These are phyloP conservation scores for Talaromyces adpressus DNA, from an alignment of 495 filamentous ascomycete species.

Conservation along the genomic window DNA sequence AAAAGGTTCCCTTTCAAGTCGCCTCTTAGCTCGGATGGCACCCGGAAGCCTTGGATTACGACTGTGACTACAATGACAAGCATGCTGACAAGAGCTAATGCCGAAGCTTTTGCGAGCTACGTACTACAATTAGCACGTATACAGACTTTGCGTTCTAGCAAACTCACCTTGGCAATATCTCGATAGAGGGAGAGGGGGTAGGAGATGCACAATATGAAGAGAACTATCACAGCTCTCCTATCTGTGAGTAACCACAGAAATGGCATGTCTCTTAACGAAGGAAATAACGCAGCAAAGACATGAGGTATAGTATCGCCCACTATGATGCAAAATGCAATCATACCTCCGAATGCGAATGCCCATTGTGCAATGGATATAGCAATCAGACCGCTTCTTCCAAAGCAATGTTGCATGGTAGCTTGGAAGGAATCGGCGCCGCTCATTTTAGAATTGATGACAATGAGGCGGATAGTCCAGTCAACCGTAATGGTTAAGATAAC, in stretches of 20 bases:
- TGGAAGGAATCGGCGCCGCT: constrained; percentile 90
- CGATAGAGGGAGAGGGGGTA: constrained; percentile 89
- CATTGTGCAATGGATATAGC: constrained; percentile 89
- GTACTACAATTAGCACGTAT: not conserved
- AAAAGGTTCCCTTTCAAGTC: constrained; percentile 57
- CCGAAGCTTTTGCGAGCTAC: constrained; percentile 90
- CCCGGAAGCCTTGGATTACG: constrained; percentile 73
- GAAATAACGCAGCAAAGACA: constrained; percentile 76
- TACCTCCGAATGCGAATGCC: constrained; percentile 97
- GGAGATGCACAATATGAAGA: constrained; percentile 80
- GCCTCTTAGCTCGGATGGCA: constrained; percentile 63
- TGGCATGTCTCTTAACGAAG: constrained; percentile 60
- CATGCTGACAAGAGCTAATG: constrained; percentile 89
- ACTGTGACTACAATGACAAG: constrained; percentile 78
- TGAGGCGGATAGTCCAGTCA: constrained; percentile 96
- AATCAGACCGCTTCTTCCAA: constrained; percentile 77
- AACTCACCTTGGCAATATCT: constrained; percentile 86
- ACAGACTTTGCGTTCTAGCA: not conserved
- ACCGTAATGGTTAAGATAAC: constrained; percentile 70
- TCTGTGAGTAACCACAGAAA: constrained; percentile 78
- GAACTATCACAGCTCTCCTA: constrained; percentile 72
- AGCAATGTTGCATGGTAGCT: constrained; percentile 89
- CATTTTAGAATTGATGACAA: constrained; percentile 92
- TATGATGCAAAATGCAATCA: constrained; percentile 97
- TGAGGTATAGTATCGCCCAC: constrained; percentile 93